phyloP scores from a whole-genome alignment of 2,329 filamentous ascomycete genomes.

The Diplodia scrobiculata region DNA sequence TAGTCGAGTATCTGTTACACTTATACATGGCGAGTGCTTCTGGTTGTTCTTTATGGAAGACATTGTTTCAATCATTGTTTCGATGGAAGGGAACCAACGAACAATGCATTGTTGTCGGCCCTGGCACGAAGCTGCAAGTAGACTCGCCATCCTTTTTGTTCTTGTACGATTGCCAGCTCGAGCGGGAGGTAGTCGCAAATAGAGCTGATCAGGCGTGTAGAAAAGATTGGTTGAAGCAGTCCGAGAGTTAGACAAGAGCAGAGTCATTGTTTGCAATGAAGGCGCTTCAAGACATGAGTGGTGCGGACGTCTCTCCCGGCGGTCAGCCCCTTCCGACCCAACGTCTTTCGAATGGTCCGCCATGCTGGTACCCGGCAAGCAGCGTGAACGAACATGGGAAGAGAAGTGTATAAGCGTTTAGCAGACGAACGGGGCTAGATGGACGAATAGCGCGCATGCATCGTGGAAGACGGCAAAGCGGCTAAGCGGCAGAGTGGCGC shows the following conservation, averaged over 20 bases:
- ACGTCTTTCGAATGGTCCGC: not conserved
- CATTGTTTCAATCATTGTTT: not conserved
- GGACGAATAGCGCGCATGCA: not conserved
- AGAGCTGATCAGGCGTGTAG: no score
- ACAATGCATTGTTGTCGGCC: not conserved
- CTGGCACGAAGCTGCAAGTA: not conserved
- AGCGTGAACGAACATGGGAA: not conserved
- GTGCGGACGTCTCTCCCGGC: not conserved
- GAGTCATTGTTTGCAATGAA: no score
- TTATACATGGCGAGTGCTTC: not conserved
- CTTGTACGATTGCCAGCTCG: not conserved
- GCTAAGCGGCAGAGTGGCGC: slow-evolving; percentile 2
- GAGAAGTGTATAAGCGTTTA: not conserved
- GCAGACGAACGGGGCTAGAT: not conserved
- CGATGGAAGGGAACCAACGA: not conserved
- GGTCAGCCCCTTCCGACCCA: not conserved
- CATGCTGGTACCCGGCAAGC: slow-evolving; percentile 1
- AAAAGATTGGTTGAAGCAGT: no score
- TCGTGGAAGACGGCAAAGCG: slow-evolving; percentile 2
- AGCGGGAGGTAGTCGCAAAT: not conserved
- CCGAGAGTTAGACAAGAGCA: no score
- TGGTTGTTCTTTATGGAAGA: not conserved
- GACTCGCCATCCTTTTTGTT: not conserved
- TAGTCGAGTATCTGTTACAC: not conserved
- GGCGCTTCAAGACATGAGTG: no score